Evolutionary conservation across 768 basidiomycete genomes (phyloP), one percentile per base, ranked within the genome.

Genomic region (Lyophyllum atratum): DNA sequence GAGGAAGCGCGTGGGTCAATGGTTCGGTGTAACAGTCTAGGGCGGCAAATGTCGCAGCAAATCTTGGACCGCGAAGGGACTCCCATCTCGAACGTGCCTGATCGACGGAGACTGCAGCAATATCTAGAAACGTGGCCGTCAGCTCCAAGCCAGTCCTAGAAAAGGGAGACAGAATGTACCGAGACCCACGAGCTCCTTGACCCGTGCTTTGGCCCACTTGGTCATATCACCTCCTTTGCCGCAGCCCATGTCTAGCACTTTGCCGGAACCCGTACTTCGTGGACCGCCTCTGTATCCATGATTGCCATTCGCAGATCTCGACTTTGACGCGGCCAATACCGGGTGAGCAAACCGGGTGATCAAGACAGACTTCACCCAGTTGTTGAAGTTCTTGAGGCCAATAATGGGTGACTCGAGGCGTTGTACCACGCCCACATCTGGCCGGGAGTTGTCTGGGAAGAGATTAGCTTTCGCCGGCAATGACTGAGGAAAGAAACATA

Each of bases 161-260:
- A 31, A 49, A 39, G 47, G 52, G 24, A 48, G 46, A 37, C 34
- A 25, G n/a, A n/a, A 63, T 71, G 46, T 71, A 93, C 95, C 95
- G 40, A 95, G 80, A 28, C 89, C 93, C 39, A 93, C 77, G 52
- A 93, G 81, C 63, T 93, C 91, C 60, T 71, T 81, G 31, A 95
- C 86, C 47, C 81, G 83, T 15, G 95, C 94, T 71, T 93, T 93
- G 47, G 81, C 77, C 97, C 97, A 99, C 73, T 99, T 99, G 39
- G 84, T 90, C 65, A 98, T 79, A 73, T 99, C 97, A 4, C 97
- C 97, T 11, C 97, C 97, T 72, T 98, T 99, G n/a, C 97, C 97
- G 68, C 96, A 98, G 5, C 96, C 97, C 73, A 99, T 85, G 73
- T 99, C 97, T 21, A 99, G 81, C 22, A 98, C 93, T 68, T 89